These are phyloP conservation scores for Sarocladium oryzae DNA, from an alignment of 2,329 filamentous ascomycete genomes.

Conservation along the genomic window DNA sequence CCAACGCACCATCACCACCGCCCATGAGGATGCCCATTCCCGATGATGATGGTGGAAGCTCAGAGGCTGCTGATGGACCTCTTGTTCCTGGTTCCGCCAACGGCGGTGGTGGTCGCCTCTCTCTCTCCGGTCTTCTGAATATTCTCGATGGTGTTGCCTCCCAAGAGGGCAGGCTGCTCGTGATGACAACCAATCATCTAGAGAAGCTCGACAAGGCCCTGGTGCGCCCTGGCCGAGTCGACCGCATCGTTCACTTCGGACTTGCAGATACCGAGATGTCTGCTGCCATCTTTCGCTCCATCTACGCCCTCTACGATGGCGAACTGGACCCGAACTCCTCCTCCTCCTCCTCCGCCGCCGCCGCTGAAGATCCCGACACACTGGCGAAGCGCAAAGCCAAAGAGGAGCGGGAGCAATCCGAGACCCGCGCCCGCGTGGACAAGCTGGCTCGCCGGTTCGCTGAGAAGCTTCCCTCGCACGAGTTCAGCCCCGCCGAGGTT, in stretches of 20 bases:
- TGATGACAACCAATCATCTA: constrained; percentile 61
- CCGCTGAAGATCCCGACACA: neutral
- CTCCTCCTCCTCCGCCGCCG: neutral
- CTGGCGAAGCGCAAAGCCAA: constrained; percentile 10
- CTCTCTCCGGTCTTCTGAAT: constrained; percentile 72
- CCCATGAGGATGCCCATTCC: constrained; percentile 4
- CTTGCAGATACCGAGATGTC: constrained; percentile 47
- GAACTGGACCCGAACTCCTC: constrained; percentile 15
- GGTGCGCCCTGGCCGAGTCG: constrained; percentile 55
- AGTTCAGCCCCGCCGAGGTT: constrained; percentile 56
- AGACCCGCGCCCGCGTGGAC: constrained; percentile 34
- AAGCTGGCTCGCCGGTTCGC: constrained; percentile 43
- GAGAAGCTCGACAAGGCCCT: constrained; percentile 57
- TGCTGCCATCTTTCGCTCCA: constrained; percentile 49
- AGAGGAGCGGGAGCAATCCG: constrained; percentile 23
- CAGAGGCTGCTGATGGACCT: neutral
- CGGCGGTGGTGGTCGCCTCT: constrained; percentile 38
- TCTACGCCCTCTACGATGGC: constrained; percentile 46
- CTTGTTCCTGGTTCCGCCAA: neutral
- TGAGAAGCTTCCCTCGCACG: constrained; percentile 41
- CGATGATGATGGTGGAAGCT: neutral
- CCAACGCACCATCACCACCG: constrained; percentile 10
- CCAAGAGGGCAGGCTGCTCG: constrained; percentile 55
- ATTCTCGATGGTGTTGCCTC: constrained; percentile 69
- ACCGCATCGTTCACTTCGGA: constrained; percentile 52